Conservation (phyloP, 225 moss, liverwort and hornwort species). For the Bryoerythrophyllum caledonicum region DNA sequence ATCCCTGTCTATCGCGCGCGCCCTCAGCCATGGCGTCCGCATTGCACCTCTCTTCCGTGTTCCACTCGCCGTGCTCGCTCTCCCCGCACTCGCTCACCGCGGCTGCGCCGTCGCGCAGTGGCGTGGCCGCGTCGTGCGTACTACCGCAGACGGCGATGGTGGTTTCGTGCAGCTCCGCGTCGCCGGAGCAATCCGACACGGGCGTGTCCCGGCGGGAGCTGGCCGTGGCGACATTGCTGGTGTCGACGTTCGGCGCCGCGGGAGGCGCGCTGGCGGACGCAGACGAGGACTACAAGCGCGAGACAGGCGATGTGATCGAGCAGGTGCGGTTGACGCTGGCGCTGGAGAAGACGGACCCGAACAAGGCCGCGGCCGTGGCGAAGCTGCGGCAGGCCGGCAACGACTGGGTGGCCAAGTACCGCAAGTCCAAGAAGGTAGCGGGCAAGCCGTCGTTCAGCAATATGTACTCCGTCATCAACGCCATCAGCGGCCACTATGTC, state of each 20-base stretch:
- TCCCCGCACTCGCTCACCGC: neutral
- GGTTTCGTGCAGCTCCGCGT: slow-evolving; percentile 9
- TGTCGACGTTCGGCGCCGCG: slow-evolving; percentile 30
- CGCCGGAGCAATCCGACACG: neutral
- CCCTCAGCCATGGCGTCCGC: slow-evolving; percentile 39
- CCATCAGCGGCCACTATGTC: slow-evolving; percentile 88
- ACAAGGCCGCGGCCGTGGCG: slow-evolving; percentile 78
- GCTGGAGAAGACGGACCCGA: slow-evolving; percentile 85
- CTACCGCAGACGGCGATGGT: neutral
- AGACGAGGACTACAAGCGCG: slow-evolving; percentile 85
- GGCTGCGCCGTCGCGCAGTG: slow-evolving; percentile 17
- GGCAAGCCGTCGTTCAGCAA: slow-evolving; percentile 95
- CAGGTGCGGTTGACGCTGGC: slow-evolving; percentile 78
- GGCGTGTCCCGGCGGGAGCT: slow-evolving; percentile 39
- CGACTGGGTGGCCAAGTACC: slow-evolving; percentile 96
- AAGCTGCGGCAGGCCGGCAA: slow-evolving; percentile 81
- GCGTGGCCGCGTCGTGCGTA: neutral
- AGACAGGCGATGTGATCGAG: slow-evolving; percentile 86
- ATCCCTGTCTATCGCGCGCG: no score
- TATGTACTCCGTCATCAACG: slow-evolving; percentile 96
- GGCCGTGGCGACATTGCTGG: slow-evolving; percentile 32
- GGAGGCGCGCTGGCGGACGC: slow-evolving; percentile 66
- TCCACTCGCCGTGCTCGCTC: slow-evolving; percentile 29
- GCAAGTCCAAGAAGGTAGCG: slow-evolving; percentile 78
- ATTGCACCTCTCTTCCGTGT: slow-evolving; percentile 39